phyloP scores from a whole-genome alignment of 1,139 yeast genomes.

The Yamadazyma atmosphaerica region DNA sequence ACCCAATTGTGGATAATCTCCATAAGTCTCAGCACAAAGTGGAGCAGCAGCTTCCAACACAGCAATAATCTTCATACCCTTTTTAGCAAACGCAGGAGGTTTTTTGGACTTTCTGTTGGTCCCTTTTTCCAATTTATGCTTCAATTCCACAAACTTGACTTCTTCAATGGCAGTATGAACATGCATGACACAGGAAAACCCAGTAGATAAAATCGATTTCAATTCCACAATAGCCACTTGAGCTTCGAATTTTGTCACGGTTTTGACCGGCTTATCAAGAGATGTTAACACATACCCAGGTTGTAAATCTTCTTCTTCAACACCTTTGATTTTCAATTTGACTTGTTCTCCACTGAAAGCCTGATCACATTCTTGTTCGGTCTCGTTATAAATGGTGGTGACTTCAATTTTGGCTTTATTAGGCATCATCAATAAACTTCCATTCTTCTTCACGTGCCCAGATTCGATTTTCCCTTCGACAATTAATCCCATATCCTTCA shows the following conservation, averaged over 20 bases:
- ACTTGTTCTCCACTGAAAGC: conserved; percentile 98
- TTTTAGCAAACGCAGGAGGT: conserved; percentile 97
- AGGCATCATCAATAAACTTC: conserved; percentile 84
- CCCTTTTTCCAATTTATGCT: conserved; percentile 94
- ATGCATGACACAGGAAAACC: conserved; percentile 98
- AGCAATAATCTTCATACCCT: conserved; percentile 98
- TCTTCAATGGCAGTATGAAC: conserved; percentile 98
- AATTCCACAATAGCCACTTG: conserved; percentile 96
- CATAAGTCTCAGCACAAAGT: conserved; percentile 90
- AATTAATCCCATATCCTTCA: conserved; percentile 95
- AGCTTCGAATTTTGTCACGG: conserved; percentile 89
- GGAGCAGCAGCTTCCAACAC: conserved; percentile 81
- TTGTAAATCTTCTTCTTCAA: conserved; percentile 94
- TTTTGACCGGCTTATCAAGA: conserved; percentile 82
- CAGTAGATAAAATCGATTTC: conserved; percentile 89
- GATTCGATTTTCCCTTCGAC: conserved; percentile 98
- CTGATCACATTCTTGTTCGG: conserved; percentile 89
- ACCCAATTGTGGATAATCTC: conserved; percentile 92
- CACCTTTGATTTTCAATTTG: conserved; percentile 86
- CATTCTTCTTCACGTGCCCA: conserved; percentile 85
- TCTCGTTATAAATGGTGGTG: conserved; percentile 83
- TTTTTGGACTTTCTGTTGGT: conserved; percentile 95
- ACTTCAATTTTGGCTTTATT: conserved; percentile 83
- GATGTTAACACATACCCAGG: conserved; percentile 92
- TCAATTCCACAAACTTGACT: conserved; percentile 74